phyloP scores from a whole-genome alignment of 805 yeast species.

The Ascoidea tarda region DNA sequence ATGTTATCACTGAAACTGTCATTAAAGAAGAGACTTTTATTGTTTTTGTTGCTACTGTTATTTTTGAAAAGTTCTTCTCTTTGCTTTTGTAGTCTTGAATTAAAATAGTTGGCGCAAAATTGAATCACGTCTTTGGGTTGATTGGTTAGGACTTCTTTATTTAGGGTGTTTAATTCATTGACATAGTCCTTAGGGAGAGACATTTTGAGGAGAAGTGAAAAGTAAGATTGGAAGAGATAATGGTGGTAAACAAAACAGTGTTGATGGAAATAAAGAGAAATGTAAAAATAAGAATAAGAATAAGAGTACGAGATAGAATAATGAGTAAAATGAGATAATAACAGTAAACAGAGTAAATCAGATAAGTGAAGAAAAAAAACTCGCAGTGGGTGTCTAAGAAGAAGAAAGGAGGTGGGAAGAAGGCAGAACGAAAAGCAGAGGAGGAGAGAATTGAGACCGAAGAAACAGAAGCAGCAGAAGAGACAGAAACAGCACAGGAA shows the following conservation, averaged over 20 bases:
- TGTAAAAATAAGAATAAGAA: too few relatives aligned
- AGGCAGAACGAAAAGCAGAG: too few relatives aligned
- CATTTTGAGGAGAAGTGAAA: conserved; percentile 11
- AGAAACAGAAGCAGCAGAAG: too few relatives aligned
- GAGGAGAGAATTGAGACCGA: too few relatives aligned
- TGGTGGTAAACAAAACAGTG: too few relatives aligned
- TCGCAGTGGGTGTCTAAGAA: too few relatives aligned
- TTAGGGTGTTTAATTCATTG: conserved; percentile 50
- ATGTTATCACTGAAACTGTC: conserved; percentile 25
- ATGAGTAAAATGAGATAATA: background rate
- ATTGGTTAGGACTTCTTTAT: conserved; percentile 35
- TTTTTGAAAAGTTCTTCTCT: conserved; percentile 31
- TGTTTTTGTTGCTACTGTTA: conserved; percentile 22
- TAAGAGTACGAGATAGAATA: background rate
- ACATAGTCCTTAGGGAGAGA: conserved; percentile 23
- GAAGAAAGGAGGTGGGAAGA: too few relatives aligned
- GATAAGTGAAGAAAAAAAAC: too few relatives aligned
- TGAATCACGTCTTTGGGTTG: conserved; percentile 61
- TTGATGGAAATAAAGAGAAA: too few relatives aligned
- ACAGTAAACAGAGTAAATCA: background rate
- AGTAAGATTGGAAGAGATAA: background rate
- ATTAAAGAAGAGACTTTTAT: conserved; percentile 30
- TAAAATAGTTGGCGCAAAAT: conserved; percentile 65
- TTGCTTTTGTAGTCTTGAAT: conserved; percentile 44
- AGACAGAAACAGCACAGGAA: too few relatives aligned